Evolutionary conservation across 495 filamentous ascomycete genomes (phyloP).

Genomic region (Penicillium samsonianum): DNA sequence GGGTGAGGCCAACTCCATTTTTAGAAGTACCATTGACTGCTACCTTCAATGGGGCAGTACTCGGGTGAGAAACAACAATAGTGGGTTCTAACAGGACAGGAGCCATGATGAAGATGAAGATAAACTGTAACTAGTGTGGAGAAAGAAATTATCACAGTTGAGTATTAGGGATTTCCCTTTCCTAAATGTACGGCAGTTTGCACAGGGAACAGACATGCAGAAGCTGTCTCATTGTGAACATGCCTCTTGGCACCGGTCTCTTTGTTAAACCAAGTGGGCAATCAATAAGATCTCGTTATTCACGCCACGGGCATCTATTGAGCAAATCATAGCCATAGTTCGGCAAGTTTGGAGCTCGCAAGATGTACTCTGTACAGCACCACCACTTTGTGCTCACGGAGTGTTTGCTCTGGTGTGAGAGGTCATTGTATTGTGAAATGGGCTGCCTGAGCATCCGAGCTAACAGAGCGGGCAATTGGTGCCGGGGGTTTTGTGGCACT

Average conservation of each 20-base stretch:
- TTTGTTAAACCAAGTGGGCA: slow-evolving; percentile 16
- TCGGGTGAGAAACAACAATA: not conserved
- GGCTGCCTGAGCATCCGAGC: slow-evolving; percentile 12
- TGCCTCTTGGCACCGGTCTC: slow-evolving; percentile 1
- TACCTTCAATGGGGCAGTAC: not conserved
- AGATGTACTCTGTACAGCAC: not conserved
- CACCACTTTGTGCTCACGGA: not conserved
- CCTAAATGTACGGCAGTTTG: slow-evolving; percentile 1
- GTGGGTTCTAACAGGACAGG: slow-evolving; percentile 13
- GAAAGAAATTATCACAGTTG: not conserved
- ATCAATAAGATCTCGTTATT: slow-evolving; percentile 14
- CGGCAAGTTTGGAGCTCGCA: not conserved
- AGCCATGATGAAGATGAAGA: slow-evolving; percentile 10
- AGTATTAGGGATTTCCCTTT: not conserved
- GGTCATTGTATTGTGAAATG: slow-evolving; percentile 12
- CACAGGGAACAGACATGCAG: not conserved
- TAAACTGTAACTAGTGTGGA: not conserved
- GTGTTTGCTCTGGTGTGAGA: slow-evolving; percentile 9
- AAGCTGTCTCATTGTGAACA: slow-evolving; percentile 8
- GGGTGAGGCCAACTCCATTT: not conserved
- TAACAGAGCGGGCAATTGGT: slow-evolving; percentile 3
- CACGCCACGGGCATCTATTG: not conserved
- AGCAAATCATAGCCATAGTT: not conserved
- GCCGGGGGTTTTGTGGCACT: not conserved
- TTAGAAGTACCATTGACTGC: too few species aligned